Conservation (phyloP, 768 basidiomycete species). For the Macrocybe gigantea region DNA sequence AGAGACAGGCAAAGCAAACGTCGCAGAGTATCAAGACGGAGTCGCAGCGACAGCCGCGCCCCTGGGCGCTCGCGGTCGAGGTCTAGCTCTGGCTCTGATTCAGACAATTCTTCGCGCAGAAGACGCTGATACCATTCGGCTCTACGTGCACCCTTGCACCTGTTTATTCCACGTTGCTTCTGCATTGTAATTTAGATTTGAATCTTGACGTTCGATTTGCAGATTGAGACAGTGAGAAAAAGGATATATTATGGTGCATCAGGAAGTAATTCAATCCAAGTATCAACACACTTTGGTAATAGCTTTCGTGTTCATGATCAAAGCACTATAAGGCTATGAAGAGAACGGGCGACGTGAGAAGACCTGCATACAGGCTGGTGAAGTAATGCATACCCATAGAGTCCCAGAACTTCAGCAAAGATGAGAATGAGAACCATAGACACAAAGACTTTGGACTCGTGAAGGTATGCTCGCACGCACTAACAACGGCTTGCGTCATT, state of each 20-base stretch:
- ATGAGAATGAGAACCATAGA: constrained; percentile 96
- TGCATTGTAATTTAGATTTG: not conserved
- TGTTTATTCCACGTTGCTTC: too few relatives aligned
- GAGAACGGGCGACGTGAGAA: constrained; percentile 13
- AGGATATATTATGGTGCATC: not conserved
- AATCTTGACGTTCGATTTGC: not conserved
- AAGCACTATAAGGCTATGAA: constrained; percentile 61
- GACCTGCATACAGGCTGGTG: not conserved
- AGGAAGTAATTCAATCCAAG: not conserved
- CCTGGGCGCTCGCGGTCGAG: constrained; percentile 4
- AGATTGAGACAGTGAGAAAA: not conserved
- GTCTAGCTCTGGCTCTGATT: constrained; percentile 10
- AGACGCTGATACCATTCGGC: not conserved
- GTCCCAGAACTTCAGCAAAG: constrained; percentile 84
- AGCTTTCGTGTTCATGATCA: constrained; percentile 83
- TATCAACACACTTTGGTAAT: constrained; percentile 28
- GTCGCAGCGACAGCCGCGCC: constrained; percentile 5
- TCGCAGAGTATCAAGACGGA: constrained; percentile 23
- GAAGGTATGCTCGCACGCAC: constrained; percentile 48
- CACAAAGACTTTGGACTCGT: constrained; percentile 89
- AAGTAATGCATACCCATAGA: constrained; percentile 62
- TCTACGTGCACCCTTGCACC: too few relatives aligned
- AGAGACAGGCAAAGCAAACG: constrained; percentile 36
- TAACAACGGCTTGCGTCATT: constrained; percentile 1
- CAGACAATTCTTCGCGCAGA: constrained; percentile 13